Conservation (phyloP, 2,329 filamentous ascomycete species). For the Cordyceps pruinosa region DNA sequence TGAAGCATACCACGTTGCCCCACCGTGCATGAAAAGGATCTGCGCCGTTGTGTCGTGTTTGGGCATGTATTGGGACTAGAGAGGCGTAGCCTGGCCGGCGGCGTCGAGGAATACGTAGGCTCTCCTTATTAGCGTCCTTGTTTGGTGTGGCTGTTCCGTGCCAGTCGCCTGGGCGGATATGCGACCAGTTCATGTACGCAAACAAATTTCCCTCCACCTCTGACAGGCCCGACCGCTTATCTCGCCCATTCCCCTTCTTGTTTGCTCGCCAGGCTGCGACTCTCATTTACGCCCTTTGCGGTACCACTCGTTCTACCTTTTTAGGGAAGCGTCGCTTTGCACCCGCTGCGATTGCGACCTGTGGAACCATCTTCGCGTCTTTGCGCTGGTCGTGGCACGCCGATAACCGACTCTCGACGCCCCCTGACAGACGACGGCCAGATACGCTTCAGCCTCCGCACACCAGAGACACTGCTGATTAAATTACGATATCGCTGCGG, state of each 20-base stretch:
- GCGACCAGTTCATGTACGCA: background rate
- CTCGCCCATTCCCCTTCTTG: background rate
- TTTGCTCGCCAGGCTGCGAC: conserved; percentile 9
- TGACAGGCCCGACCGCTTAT: background rate
- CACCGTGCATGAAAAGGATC: background rate
- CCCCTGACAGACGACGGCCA: background rate
- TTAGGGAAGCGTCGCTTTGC: conserved; percentile 6
- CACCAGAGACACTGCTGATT: too few relatives aligned
- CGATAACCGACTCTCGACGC: background rate
- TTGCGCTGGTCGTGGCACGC: conserved; percentile 3
- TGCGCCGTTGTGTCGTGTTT: background rate
- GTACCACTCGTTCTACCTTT: conserved; percentile 4
- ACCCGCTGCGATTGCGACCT: background rate
- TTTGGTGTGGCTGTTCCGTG: background rate
- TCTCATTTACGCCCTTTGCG: conserved; percentile 14
- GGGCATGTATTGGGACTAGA: background rate
- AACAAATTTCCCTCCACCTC: background rate
- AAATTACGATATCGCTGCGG: background rate
- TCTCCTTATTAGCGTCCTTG: too few relatives aligned
- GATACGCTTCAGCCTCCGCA: background rate
- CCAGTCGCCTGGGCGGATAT: background rate
- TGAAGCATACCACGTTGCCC: conserved; percentile 6
- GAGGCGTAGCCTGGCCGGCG: too few relatives aligned
- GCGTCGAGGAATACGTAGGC: background rate
- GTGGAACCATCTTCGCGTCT: background rate